These are phyloP conservation scores for Tolypocladium guangdongense DNA, from an alignment of 2,329 filamentous ascomycete genomes.

Conservation along the genomic window DNA sequence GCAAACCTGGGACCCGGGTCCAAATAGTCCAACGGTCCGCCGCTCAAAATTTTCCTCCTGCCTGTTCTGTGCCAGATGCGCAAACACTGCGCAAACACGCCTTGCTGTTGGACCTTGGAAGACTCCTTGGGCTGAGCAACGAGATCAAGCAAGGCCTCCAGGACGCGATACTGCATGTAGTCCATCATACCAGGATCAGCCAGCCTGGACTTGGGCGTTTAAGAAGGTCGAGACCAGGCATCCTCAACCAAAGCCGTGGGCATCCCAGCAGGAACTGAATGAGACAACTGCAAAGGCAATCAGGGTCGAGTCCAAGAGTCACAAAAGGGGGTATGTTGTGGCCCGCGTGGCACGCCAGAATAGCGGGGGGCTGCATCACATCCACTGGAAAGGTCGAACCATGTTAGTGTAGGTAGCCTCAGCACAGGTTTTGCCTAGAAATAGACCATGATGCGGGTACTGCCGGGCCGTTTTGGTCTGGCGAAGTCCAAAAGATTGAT, in stretches of 20 bases:
- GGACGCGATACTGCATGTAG: neutral
- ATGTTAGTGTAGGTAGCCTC: neutral
- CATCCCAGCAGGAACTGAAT: neutral
- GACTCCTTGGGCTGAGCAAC: neutral
- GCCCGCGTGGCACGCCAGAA: neutral
- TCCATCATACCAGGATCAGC: neutral
- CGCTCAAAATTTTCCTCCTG: neutral
- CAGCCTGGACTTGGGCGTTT: neutral
- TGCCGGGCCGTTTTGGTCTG: neutral
- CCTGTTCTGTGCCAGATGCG: neutral
- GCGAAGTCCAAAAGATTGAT: neutral
- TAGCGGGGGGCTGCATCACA: neutral
- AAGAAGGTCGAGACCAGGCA: neutral
- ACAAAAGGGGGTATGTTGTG: neutral
- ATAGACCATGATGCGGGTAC: neutral
- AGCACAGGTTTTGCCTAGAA: neutral
- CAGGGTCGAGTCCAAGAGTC: neutral
- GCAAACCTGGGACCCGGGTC: neutral
- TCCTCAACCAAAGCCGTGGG: neutral
- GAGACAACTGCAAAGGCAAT: neutral
- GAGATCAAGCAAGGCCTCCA: neutral
- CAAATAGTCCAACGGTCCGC: neutral
- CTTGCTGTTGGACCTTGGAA: neutral
- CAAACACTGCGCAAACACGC: neutral
- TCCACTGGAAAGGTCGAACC: neutral